These are phyloP conservation scores for Didymella glomerata DNA, from an alignment of 2,329 filamentous ascomycete species.

Conservation along the genomic window DNA sequence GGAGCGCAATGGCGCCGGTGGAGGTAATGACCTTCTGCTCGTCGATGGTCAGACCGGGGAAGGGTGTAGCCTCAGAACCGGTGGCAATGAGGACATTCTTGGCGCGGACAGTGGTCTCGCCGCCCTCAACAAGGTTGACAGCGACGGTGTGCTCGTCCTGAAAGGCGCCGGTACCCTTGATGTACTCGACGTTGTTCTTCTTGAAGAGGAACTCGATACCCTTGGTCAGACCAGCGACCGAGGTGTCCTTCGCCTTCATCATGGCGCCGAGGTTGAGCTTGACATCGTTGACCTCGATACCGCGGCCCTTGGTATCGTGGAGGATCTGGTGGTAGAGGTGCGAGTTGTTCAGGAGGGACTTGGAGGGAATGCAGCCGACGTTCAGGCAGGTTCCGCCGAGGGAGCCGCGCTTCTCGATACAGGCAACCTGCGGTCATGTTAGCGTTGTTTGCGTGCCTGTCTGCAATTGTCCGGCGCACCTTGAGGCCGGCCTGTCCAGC, in stretches of 20 bases:
- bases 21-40: slow-evolving; percentile 98
- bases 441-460: slow-evolving; percentile 9
- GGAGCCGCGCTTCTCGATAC: slow-evolving; percentile 96
- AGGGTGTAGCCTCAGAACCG: slow-evolving; percentile 92
- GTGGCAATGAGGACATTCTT: slow-evolving; percentile 99
- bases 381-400: slow-evolving; percentile 98
- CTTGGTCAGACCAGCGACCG: slow-evolving; percentile 89
- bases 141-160: slow-evolving; percentile 89
- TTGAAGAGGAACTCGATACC: slow-evolving; percentile 98
- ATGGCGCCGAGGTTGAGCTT: slow-evolving; percentile 94
- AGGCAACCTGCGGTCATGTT: slow-evolving; percentile 74
- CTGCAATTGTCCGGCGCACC: slow-evolving; percentile 60
- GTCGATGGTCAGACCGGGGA: slow-evolving; percentile 94
- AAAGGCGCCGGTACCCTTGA: slow-evolving; percentile 92
- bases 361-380: slow-evolving; percentile 98
- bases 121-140: slow-evolving; percentile 88
- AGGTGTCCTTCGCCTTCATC: slow-evolving; percentile 98
- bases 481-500: slow-evolving; percentile 97
- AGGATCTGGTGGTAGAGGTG: slow-evolving; percentile 97
- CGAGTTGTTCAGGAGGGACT: slow-evolving; percentile 99
- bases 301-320: slow-evolving; percentile 95
- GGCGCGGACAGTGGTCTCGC: slow-evolving; percentile 83
- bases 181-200: slow-evolving; percentile 98
- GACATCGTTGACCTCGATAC: slow-evolving; percentile 96
- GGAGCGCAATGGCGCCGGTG: slow-evolving; percentile 89